Conservation (phyloP, 495 filamentous ascomycete genomes). For the Talaromyces borbonicus region DNA sequence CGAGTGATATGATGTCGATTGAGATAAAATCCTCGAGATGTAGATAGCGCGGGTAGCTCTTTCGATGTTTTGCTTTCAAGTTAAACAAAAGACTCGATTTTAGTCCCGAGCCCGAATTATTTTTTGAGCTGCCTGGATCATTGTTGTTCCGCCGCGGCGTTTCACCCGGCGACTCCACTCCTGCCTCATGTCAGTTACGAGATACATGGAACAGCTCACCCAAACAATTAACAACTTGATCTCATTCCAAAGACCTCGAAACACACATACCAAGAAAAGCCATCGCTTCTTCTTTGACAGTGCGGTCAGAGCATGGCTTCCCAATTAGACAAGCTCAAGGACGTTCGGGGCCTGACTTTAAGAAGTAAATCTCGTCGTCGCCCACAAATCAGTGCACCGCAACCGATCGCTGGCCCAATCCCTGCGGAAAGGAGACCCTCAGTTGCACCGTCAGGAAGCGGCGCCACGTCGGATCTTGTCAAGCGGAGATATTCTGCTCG, state of each 20-base stretch:
- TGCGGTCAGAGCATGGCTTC: slow-evolving; percentile 2
- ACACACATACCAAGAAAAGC: too few relatives aligned
- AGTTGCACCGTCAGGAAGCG: slow-evolving; percentile 24
- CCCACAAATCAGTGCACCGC: slow-evolving; percentile 73
- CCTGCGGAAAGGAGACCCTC: slow-evolving; percentile 17
- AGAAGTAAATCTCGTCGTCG: slow-evolving; percentile 63
- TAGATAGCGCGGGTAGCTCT: neutral
- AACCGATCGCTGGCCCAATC: slow-evolving; percentile 63
- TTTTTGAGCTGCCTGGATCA: slow-evolving; percentile 33
- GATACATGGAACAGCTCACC: too few relatives aligned
- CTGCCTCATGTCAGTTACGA: too few relatives aligned
- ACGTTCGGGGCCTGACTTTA: slow-evolving; percentile 71
- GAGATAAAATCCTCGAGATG: too few relatives aligned
- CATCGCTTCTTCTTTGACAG: too few relatives aligned
- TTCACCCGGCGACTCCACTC: slow-evolving; percentile 16
- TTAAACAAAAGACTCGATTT: slow-evolving; percentile 10
- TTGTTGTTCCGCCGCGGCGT: slow-evolving; percentile 32
- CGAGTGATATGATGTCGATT: too few relatives aligned
- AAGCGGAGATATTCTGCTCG: slow-evolving; percentile 89
- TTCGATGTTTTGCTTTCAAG: slow-evolving; percentile 11
- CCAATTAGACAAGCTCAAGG: slow-evolving; percentile 19
- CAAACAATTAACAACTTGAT: too few relatives aligned
- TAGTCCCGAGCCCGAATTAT: slow-evolving; percentile 17
- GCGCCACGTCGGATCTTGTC: slow-evolving; percentile 79
- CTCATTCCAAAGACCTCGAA: too few relatives aligned